These are phyloP conservation scores for Mycosphaerella sp. DNA, from an alignment of 2,329 filamentous ascomycete species.

Conservation along the genomic window DNA sequence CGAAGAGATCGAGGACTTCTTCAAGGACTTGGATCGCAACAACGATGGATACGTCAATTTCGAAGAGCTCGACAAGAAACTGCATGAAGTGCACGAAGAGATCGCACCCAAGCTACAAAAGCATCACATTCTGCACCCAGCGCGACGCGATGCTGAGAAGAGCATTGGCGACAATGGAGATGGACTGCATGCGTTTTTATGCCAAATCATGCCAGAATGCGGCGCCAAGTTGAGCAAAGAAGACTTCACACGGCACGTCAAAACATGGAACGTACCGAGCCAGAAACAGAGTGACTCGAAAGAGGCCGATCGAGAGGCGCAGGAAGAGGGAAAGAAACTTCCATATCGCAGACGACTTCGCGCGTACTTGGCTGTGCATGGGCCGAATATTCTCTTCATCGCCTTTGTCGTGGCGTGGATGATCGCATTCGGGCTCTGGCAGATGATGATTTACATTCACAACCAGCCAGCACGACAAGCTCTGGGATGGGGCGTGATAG, in stretches of 20 bases:
- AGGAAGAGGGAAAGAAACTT: slow-evolving; percentile 36
- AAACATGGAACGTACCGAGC: slow-evolving; percentile 54
- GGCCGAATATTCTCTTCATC: slow-evolving; percentile 48
- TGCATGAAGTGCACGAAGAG: slow-evolving; percentile 49
- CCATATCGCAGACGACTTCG: slow-evolving; percentile 43
- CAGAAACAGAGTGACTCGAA: slow-evolving; percentile 51
- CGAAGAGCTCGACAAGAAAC: slow-evolving; percentile 48
- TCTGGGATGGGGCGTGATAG: slow-evolving; percentile 52
- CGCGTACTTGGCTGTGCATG: slow-evolving; percentile 53
- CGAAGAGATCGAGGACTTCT: slow-evolving; percentile 48
- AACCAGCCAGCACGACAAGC: slow-evolving; percentile 41
- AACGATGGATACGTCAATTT: slow-evolving; percentile 50
- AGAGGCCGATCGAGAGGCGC: slow-evolving; percentile 44
- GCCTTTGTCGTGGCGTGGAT: slow-evolving; percentile 45
- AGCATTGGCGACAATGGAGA: slow-evolving; percentile 19
- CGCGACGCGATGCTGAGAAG: slow-evolving; percentile 28
- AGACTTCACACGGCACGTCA: slow-evolving; percentile 51
- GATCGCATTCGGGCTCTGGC: slow-evolving; percentile 51
- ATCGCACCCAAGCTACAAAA: slow-evolving; percentile 44
- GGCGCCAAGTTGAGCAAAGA: slow-evolving; percentile 42
- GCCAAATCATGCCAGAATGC: slow-evolving; percentile 41
- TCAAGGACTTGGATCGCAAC: slow-evolving; percentile 50
- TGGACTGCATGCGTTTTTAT: slow-evolving; percentile 48
- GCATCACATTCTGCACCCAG: slow-evolving; percentile 42
- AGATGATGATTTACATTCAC: slow-evolving; percentile 48